Conservation (phyloP, 1,139 yeast species). For the Tardiomyces depauwii region DNA sequence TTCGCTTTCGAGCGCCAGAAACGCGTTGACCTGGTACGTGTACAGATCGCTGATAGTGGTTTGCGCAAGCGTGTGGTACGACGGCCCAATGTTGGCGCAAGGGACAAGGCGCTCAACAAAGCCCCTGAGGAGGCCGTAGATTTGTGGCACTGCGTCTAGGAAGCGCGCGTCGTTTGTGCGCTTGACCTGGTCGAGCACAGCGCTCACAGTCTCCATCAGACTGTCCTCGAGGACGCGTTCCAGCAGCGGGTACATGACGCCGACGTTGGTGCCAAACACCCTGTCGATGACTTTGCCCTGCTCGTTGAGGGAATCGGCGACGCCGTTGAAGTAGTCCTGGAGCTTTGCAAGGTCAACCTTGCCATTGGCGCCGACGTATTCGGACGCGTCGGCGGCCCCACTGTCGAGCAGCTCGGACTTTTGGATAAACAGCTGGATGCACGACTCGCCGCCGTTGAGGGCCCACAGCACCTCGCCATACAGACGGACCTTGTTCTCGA, state of each 20-base stretch:
- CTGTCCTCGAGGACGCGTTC: slow-evolving; percentile 28
- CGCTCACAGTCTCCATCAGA: slow-evolving; percentile 21
- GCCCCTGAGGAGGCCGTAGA: slow-evolving; percentile 12
- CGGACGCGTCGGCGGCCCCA: neutral
- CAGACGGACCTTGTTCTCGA: slow-evolving; percentile 26
- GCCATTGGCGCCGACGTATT: slow-evolving; percentile 9
- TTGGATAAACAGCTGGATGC: slow-evolving; percentile 38
- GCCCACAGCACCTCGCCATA: slow-evolving; percentile 25
- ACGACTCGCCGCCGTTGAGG: slow-evolving; percentile 31
- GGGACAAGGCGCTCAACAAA: slow-evolving; percentile 19
- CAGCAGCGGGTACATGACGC: slow-evolving; percentile 21
- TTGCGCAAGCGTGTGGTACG: slow-evolving; percentile 24
- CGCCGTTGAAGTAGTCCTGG: slow-evolving; percentile 19
- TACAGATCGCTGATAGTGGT: slow-evolving; percentile 38
- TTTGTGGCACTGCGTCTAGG: slow-evolving; percentile 15
- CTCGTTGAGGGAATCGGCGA: slow-evolving; percentile 26
- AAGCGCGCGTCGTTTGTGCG: slow-evolving; percentile 5
- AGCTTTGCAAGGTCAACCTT: slow-evolving; percentile 25
- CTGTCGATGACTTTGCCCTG: slow-evolving; percentile 28
- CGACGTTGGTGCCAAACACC: slow-evolving; percentile 20
- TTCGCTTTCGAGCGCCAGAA: slow-evolving; percentile 30
- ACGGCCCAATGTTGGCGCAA: slow-evolving; percentile 22
- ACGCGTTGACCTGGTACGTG: slow-evolving; percentile 31
- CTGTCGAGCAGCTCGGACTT: slow-evolving; percentile 21
- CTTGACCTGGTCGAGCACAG: slow-evolving; percentile 14